These are phyloP conservation scores for Fraxinus nigra DNA, from an alignment of 305 asterid species.

Conservation along the genomic window DNA sequence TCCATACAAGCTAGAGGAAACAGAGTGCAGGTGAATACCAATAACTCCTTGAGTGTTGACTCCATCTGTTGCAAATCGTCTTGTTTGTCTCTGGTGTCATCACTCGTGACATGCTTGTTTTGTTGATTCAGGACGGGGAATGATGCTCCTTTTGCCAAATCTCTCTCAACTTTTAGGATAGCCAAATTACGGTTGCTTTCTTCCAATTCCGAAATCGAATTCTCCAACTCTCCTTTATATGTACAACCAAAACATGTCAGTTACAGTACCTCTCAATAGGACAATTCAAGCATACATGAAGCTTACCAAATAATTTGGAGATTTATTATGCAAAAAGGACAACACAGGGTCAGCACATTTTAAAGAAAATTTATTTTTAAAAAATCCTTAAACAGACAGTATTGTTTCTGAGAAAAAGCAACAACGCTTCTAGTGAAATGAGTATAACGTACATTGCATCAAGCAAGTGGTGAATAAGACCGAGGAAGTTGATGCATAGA, in stretches of 20 bases:
- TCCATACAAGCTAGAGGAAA: constrained; percentile 21
- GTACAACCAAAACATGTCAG: constrained; percentile 25
- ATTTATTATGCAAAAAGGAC: neutral
- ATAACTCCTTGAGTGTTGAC: constrained; percentile 62
- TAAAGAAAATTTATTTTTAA: neutral
- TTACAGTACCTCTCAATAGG: neutral
- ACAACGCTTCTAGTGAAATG: neutral
- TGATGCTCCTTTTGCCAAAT: constrained; percentile 51
- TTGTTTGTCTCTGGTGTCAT: constrained; percentile 63
- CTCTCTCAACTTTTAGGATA: constrained; percentile 67
- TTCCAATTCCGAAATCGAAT: constrained; percentile 66
- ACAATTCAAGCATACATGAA: neutral
- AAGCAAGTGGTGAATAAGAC: neutral
- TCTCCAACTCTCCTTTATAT: constrained; percentile 77
- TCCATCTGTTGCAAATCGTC: constrained; percentile 81
- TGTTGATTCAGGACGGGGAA: constrained; percentile 53
- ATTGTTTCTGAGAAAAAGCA: neutral
- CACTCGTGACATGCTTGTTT: constrained; percentile 50
- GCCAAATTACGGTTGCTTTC: constrained; percentile 70
- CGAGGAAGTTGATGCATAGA: neutral
- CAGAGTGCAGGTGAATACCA: constrained; percentile 45
- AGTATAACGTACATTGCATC: neutral
- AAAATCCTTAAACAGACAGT: neutral
- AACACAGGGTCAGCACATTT: neutral
- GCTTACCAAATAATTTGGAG: neutral